phyloP scores from a whole-genome alignment of 495 filamentous ascomycete genomes.

The Bryoglossum gracile region DNA sequence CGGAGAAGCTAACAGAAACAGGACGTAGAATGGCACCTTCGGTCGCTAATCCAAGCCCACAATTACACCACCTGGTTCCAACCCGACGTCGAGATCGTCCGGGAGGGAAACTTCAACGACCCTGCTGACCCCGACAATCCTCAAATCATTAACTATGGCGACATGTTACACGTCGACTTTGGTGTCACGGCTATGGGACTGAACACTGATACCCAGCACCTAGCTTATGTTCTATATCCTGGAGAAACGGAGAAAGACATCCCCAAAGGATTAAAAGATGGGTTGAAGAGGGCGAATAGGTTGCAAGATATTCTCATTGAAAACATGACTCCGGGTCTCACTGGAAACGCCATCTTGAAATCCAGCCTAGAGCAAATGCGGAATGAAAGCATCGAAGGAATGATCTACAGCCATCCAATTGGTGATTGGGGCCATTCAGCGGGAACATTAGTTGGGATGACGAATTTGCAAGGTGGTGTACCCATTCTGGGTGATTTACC shows the following conservation, averaged over 20 bases:
- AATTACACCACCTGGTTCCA: constrained; percentile 46
- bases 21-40: constrained; percentile 44
- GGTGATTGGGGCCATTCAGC: constrained; percentile 45
- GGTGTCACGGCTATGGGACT: constrained; percentile 39
- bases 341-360: constrained; percentile 37
- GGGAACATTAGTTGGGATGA: constrained; percentile 40
- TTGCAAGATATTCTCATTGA: constrained; percentile 38
- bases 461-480: constrained; percentile 37
- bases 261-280: constrained; percentile 31
- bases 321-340: constrained; percentile 35
- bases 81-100: constrained; percentile 35
- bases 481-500: constrained; percentile 36
- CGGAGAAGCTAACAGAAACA: constrained; percentile 10
- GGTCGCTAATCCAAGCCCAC: constrained; percentile 35
- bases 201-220: constrained; percentile 43
- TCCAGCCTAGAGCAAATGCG: constrained; percentile 30
- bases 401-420: constrained; percentile 41
- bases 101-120: constrained; percentile 1
- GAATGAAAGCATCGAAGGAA: constrained; percentile 36
- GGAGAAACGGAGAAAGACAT: constrained; percentile 34
- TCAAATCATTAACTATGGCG: constrained; percentile 32
- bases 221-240: constrained; percentile 38
- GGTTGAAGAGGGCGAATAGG: constrained; percentile 36
- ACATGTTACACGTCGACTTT: constrained; percentile 41
- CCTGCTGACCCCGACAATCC: constrained; percentile 7